Evolutionary conservation across 2,329 filamentous ascomycete genomes (phyloP).

Genomic region (Harringtonia lauricola): DNA sequence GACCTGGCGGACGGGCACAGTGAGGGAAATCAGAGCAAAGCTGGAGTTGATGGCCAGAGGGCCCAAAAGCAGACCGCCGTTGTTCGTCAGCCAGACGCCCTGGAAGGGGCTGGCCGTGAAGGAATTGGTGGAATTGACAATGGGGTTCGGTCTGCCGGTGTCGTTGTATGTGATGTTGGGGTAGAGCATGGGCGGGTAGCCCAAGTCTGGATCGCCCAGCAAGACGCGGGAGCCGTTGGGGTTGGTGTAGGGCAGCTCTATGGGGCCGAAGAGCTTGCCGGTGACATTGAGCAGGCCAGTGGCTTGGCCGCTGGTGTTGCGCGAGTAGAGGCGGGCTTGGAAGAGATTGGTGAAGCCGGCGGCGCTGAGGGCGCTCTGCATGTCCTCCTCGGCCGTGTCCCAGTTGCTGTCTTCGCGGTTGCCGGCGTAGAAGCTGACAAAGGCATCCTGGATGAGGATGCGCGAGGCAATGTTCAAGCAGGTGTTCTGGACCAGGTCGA

Average conservation of each 20-base stretch:
- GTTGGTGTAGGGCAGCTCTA: slow-evolving; percentile 51
- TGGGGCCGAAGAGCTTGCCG: slow-evolving; percentile 30
- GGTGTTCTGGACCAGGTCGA: slow-evolving; percentile 68
- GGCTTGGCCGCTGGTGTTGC: slow-evolving; percentile 46
- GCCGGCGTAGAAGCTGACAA: slow-evolving; percentile 40
- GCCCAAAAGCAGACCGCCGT: slow-evolving; percentile 59
- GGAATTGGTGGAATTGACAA: slow-evolving; percentile 28
- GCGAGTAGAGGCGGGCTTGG: slow-evolving; percentile 64
- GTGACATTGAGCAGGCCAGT: slow-evolving; percentile 56
- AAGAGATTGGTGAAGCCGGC: slow-evolving; percentile 47
- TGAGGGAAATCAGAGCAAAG: slow-evolving; percentile 70
- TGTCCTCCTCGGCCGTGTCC: slow-evolving; percentile 47
- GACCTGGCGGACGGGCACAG: slow-evolving; percentile 65
- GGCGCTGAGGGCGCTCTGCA: slow-evolving; percentile 57
- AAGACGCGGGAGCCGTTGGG: slow-evolving; percentile 46
- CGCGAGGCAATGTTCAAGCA: slow-evolving; percentile 61
- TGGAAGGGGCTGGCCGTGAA: slow-evolving; percentile 38
- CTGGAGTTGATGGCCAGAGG: slow-evolving; percentile 62
- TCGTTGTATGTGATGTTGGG: slow-evolving; percentile 63
- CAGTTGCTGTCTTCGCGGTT: slow-evolving; percentile 51
- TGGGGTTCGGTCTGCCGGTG: slow-evolving; percentile 28
- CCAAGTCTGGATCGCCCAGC: slow-evolving; percentile 51
- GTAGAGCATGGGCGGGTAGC: slow-evolving; percentile 63
- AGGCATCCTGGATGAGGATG: slow-evolving; percentile 43
- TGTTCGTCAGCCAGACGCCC: slow-evolving; percentile 35